Conservation (phyloP, 2,329 filamentous ascomycete species). For the Paecilomyces variotii region DNA sequence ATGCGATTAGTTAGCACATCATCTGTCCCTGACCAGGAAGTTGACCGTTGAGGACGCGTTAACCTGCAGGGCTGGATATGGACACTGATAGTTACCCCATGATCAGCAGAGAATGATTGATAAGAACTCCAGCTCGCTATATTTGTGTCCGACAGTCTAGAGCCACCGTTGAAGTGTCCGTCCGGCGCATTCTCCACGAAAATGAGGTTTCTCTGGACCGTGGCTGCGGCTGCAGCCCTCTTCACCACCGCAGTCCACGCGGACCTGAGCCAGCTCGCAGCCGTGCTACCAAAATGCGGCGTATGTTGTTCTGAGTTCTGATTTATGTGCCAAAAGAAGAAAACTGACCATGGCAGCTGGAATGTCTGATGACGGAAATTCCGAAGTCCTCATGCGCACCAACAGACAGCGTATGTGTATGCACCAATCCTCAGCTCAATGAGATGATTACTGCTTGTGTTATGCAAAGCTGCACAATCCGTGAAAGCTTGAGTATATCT, state of each 20-base stretch:
- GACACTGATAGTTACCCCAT: neutral
- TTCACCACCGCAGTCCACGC: neutral
- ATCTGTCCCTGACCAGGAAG: neutral
- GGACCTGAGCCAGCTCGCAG: slow-evolving; percentile 5
- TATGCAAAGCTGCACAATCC: slow-evolving; percentile 25
- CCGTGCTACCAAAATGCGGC: slow-evolving; percentile 13
- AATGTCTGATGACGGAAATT: slow-evolving; percentile 16
- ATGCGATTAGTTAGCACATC: neutral
- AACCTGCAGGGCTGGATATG: neutral
- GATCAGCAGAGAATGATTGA: neutral
- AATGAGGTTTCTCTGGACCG: neutral
- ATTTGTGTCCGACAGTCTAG: slow-evolving; percentile 5
- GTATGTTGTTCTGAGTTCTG: slow-evolving; percentile 7
- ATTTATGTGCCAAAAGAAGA: neutral
- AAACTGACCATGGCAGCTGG: slow-evolving; percentile 9
- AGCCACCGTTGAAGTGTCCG: neutral
- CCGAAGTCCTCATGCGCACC: slow-evolving; percentile 28
- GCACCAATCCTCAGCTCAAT: slow-evolving; percentile 26
- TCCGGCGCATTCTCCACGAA: neutral
- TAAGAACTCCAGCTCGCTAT: slow-evolving; percentile 7
- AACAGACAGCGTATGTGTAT: slow-evolving; percentile 34
- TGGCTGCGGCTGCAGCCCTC: neutral
- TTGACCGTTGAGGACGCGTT: neutral
- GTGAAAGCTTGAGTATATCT: slow-evolving; percentile 27
- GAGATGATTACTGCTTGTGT: slow-evolving; percentile 27